Evolutionary conservation across 1,284 basidiomycete species (phyloP).

Genomic region (Rhodofomes roseus): DNA sequence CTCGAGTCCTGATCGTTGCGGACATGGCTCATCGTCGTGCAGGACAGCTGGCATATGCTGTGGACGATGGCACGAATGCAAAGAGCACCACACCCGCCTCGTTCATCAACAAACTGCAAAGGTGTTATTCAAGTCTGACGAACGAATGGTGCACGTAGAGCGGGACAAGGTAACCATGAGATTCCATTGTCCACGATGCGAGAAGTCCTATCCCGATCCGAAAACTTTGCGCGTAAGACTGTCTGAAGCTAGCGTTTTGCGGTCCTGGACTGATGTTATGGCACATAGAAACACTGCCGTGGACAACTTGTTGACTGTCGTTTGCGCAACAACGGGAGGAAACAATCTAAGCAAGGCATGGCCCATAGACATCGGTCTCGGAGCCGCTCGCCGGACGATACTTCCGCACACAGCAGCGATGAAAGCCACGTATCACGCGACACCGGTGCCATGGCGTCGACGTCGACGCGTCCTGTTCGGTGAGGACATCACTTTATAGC

Average conservation of each 20-base stretch:
- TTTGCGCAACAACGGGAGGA: no score
- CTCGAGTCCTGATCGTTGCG: no score
- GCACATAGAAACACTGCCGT: not conserved
- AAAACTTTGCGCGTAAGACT: constrained; percentile 1
- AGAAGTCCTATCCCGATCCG: not conserved
- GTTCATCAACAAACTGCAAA: not conserved
- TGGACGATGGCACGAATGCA: not conserved
- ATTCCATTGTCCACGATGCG: constrained; percentile 6
- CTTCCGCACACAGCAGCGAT: no score
- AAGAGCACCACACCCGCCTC: not conserved
- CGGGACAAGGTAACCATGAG: not conserved
- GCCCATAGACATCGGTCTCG: no score
- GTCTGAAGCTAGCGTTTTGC: not conserved
- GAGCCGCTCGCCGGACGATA: no score
- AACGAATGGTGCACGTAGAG: not conserved
- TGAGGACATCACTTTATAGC: no score
- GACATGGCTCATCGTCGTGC: no score
- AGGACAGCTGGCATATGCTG: no score
- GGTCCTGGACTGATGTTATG: not conserved
- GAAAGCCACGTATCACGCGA: no score
- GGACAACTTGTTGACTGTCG: not conserved
- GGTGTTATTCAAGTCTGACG: not conserved
- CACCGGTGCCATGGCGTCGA: no score
- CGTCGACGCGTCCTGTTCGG: no score
- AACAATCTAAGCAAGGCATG: no score